phyloP scores from a whole-genome alignment of 371 early-diverging fungal genomes.

The Zopfochytrium polystomum region DNA sequence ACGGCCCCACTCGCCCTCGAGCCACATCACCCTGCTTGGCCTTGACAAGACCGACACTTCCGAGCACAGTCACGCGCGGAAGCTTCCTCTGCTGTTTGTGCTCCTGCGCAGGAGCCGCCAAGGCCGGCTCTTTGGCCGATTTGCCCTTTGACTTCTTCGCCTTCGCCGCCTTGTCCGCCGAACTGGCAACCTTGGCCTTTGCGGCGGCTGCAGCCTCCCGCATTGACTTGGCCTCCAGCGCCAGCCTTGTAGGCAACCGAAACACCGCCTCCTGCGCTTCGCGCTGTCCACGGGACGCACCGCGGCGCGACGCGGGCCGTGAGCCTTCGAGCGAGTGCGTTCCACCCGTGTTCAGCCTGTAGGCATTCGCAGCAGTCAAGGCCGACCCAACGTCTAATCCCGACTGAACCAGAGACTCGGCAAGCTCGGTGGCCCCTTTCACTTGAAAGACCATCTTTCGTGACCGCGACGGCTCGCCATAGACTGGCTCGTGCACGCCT shows the following conservation, averaged over 20 bases:
- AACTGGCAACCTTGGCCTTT: slow-evolving; percentile 3
- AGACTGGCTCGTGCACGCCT: slow-evolving; percentile 51
- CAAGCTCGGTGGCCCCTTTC: slow-evolving; percentile 27
- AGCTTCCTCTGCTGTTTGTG: slow-evolving; percentile 13
- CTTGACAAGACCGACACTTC: slow-evolving; percentile 37
- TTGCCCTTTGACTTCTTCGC: background rate
- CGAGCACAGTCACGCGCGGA: slow-evolving; percentile 34
- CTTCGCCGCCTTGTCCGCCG: slow-evolving; percentile 4
- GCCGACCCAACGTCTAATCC: slow-evolving; percentile 22
- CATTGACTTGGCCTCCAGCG: slow-evolving; percentile 5
- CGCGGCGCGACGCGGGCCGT: slow-evolving; percentile 3
- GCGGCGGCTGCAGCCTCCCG: slow-evolving; percentile 2
- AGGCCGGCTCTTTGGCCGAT: slow-evolving; percentile 3
- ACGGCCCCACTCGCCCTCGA: slow-evolving; percentile 20
- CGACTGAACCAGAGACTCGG: slow-evolving; percentile 6
- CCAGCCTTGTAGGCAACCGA: slow-evolving; percentile 7
- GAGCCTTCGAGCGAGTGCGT: too few relatives aligned
- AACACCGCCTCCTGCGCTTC: slow-evolving; percentile 14
- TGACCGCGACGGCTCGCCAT: slow-evolving; percentile 19
- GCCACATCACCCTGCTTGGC: slow-evolving; percentile 39
- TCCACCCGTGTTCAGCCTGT: slow-evolving; percentile 28
- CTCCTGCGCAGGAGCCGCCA: background rate
- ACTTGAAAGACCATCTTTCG: slow-evolving; percentile 14
- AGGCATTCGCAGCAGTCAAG: slow-evolving; percentile 19
- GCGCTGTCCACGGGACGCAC: slow-evolving; percentile 2